Conservation (phyloP, 78 protist species). For the Emiliania huxleyi region DNA sequence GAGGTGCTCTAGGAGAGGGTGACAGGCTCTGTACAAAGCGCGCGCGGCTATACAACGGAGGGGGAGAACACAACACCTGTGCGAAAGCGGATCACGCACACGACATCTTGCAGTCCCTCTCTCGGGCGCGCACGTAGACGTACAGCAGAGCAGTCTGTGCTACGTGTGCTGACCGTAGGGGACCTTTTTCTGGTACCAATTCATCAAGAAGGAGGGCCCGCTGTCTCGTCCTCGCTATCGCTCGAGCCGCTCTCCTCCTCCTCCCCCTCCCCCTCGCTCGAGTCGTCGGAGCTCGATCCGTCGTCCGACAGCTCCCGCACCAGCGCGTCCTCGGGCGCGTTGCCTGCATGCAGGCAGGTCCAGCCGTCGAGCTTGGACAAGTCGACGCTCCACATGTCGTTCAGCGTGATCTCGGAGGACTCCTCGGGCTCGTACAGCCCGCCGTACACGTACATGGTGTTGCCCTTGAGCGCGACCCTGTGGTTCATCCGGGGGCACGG, state of each 20-base stretch:
- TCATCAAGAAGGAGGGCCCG: too few species aligned
- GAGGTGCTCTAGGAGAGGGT: too few species aligned
- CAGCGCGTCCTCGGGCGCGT: neutral
- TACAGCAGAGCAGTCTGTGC: too few species aligned
- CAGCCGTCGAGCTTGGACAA: neutral
- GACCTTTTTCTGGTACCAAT: too few species aligned
- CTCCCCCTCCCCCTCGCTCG: neutral
- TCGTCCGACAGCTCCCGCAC: neutral
- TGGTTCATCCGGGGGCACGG: conserved; percentile 12
- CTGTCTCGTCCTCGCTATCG: too few species aligned
- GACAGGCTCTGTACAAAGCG: too few species aligned
- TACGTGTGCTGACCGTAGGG: too few species aligned
- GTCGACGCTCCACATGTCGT: neutral
- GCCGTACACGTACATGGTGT: neutral
- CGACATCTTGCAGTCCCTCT: too few species aligned
- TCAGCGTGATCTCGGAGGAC: neutral
- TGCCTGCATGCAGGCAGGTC: neutral
- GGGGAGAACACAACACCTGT: too few species aligned
- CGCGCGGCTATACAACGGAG: too few species aligned
- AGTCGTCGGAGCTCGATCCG: neutral
- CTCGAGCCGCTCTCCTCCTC: neutral
- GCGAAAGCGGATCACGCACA: too few species aligned
- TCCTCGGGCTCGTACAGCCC: neutral
- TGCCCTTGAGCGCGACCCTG: neutral
- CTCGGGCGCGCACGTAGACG: too few species aligned